Base-by-base conservation (phyloP, 2,329 filamentous ascomycete genomes). In the Ascochyta viciae-villosae region DNA sequence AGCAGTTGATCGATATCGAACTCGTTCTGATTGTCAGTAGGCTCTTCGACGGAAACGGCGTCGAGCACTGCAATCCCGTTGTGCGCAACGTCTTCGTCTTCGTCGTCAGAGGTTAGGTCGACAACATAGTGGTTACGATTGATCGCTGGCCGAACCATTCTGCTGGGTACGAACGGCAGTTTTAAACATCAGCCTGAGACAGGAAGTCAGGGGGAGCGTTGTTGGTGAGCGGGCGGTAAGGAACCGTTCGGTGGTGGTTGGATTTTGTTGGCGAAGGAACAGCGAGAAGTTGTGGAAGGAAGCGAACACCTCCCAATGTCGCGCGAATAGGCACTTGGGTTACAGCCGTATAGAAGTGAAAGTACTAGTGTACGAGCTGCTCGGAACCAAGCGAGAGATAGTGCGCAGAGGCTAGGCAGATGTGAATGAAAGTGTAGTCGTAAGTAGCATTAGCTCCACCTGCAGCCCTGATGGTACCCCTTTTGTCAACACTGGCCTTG, bases 81-180 rank as follows among this genome's bases (percentile, higher is more conserved):
- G 3, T 45, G 43, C 26, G 54, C 22, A 27, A 24, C 23, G 4
- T 29, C 31, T 24, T 65, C 65, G 10, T 63, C 47, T 22, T 68
- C 68, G 43, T 61, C 60, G 41, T 71, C 69, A 6, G 64, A 68
- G 22, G 52, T 37, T 10, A 73, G 44, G n/a, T 71, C 57, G 16
- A 73, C 53, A 3, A 68, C 40, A 37, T 69, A 50, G 45, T 51
- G 22, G 15, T 22, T 38, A 27, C 24, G 33, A 9, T 34, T 16
- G 31, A 45, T n/a, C 10, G 24, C 54, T 31, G 46, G 31, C 27
- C 38, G 55, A 52, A 54, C 57, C 65, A 68, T 68, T 41, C 29
- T 47, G 39, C 26, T 27, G 42, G n/a, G 23, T 31, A 31, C 12
- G 6, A 22, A 22, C 4, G 10, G 33, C 29, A 26, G 13, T 12